A percentile compares a stretch with the other conserved stretches of the same genome.
Evolutionary conservation across 2,329 filamentous ascomycete genomes (phyloP).

Genomic region (Dothideomycetes sp.): DNA sequence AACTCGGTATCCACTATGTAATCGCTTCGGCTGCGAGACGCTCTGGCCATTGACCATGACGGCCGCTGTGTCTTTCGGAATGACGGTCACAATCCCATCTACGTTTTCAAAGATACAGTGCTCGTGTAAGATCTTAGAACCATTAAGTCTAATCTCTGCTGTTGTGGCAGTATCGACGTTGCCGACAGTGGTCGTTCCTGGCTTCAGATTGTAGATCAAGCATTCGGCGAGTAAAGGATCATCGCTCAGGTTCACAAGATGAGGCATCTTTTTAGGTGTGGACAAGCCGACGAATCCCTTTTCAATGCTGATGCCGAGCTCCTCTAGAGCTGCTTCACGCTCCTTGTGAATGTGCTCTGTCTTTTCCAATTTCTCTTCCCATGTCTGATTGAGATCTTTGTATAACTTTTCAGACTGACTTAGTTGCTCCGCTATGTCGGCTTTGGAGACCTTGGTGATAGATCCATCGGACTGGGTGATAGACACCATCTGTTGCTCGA

Average conservation of each 20-base stretch:
- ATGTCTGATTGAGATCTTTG: slow-evolving; percentile 92
- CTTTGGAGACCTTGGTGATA: slow-evolving; percentile 93
- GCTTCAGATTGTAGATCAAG: slow-evolving; percentile 95
- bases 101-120: slow-evolving; percentile 92
- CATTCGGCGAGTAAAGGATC: slow-evolving; percentile 84
- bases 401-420: slow-evolving; percentile 95
- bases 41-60: slow-evolving; percentile 97
- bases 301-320: slow-evolving; percentile 96
- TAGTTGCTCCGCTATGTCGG: slow-evolving; percentile 92
- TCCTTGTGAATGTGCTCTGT: slow-evolving; percentile 98
- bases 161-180: slow-evolving; percentile 79
- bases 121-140: slow-evolving; percentile 80
- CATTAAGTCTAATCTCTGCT: slow-evolving; percentile 86
- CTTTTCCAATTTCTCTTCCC: slow-evolving; percentile 92
- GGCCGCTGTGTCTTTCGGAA: slow-evolving; percentile 81
- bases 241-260: slow-evolving; percentile 86
- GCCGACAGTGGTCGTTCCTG: slow-evolving; percentile 84
- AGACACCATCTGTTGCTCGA: slow-evolving; percentile 93
- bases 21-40: slow-evolving; percentile 70
- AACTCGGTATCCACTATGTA: slow-evolving; percentile 87
- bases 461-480: slow-evolving; percentile 78
- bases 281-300: slow-evolving; percentile 94
- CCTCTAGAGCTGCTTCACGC: slow-evolving; percentile 85
- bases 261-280: slow-evolving; percentile 98
- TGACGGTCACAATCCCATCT: slow-evolving; percentile 84